These are phyloP conservation scores for Artomyces pyxidatus DNA, from an alignment of 768 basidiomycete genomes.

Conservation along the genomic window DNA sequence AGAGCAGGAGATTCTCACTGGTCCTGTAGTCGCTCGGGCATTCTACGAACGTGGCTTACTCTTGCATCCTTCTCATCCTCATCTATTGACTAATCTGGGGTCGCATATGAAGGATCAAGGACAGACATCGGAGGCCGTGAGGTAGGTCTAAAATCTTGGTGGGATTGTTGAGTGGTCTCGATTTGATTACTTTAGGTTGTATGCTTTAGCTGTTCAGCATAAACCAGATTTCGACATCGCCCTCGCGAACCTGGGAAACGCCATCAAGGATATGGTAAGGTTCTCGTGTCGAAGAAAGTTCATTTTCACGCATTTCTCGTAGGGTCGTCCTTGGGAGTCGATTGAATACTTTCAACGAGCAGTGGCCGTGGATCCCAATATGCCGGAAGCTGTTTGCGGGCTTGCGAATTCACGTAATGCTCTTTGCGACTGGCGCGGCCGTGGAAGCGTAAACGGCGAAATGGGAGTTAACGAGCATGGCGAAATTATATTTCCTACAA, in stretches of 20 bases:
- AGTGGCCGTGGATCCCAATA: constrained; percentile 32
- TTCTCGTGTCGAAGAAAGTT: too few species aligned
- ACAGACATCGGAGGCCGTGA: constrained; percentile 30
- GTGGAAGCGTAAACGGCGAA: constrained; percentile 24
- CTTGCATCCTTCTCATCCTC: constrained; percentile 38
- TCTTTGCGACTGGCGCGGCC: constrained; percentile 39
- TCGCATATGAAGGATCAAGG: constrained; percentile 44
- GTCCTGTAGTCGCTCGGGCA: constrained; percentile 31
- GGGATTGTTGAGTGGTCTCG: too few species aligned
- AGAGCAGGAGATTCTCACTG: constrained; percentile 19
- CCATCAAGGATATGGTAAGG: constrained; percentile 39
- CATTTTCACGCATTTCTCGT: too few species aligned
- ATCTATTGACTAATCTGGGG: constrained; percentile 42
- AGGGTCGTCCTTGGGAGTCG: constrained; percentile 33
- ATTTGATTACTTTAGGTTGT: constrained; percentile 29
- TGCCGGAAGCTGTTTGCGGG: constrained; percentile 42
- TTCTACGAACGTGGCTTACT: constrained; percentile 39
- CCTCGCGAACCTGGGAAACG: constrained; percentile 43
- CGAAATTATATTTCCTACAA: not conserved
- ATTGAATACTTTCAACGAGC: constrained; percentile 40
- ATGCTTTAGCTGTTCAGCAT: constrained; percentile 29
- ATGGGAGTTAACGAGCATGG: constrained; percentile 19
- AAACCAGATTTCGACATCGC: constrained; percentile 45
- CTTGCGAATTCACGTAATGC: constrained; percentile 37
- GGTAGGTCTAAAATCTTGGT: too few species aligned